Conservation (phyloP, 2,329 filamentous ascomycete genomes). For the Cladorrhinum sp. region DNA sequence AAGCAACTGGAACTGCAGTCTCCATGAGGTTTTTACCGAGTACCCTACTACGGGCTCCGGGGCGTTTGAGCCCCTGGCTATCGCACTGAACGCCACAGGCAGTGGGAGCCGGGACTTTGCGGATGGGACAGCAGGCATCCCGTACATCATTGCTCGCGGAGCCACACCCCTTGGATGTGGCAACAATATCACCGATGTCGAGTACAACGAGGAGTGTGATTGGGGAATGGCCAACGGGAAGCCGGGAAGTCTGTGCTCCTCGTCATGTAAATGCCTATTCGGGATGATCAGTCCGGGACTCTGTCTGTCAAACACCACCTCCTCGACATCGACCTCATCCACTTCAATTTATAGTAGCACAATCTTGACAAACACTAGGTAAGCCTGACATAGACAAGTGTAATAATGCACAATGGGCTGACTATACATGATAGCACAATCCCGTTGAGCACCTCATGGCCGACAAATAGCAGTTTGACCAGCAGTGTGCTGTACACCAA, state of each 20-base stretch:
- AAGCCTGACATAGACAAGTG: background rate
- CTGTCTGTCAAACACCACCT: slow-evolving; percentile 19
- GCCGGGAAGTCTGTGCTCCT: slow-evolving; percentile 36
- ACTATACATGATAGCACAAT: background rate
- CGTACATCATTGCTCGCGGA: slow-evolving; percentile 43
- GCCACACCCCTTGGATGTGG: slow-evolving; percentile 41
- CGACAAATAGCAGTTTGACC: slow-evolving; percentile 15
- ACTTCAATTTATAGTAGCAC: slow-evolving; percentile 11
- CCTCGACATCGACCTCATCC: slow-evolving; percentile 16
- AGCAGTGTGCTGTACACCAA: background rate
- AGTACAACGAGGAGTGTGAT: slow-evolving; percentile 41
- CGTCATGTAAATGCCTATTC: slow-evolving; percentile 38
- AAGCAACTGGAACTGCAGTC: slow-evolving; percentile 42
- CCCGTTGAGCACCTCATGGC: background rate
- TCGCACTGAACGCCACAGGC: slow-evolving; percentile 37
- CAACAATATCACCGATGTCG: slow-evolving; percentile 35
- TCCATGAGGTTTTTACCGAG: slow-evolving; percentile 40
- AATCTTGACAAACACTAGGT: slow-evolving; percentile 19
- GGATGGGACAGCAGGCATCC: slow-evolving; percentile 37
- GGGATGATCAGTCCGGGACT: slow-evolving; percentile 31
- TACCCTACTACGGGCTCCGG: slow-evolving; percentile 36
- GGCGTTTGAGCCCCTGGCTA: slow-evolving; percentile 40
- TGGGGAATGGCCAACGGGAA: slow-evolving; percentile 34
- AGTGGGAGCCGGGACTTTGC: slow-evolving; percentile 35
- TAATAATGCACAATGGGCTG: background rate